Evolutionary conservation across 1,139 yeast species (phyloP).

Genomic region (Saccharomyces hybrid): DNA sequence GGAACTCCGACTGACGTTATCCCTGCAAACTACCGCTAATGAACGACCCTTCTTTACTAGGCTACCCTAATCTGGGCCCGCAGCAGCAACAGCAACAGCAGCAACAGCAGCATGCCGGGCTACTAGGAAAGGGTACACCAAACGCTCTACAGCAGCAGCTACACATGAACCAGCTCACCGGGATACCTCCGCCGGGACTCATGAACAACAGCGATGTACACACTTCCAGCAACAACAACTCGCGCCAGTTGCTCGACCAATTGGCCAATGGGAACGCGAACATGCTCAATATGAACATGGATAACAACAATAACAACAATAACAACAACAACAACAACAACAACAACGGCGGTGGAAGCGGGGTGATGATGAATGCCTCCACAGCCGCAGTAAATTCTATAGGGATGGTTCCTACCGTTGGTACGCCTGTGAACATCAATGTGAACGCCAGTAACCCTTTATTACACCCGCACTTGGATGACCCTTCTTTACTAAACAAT

Average conservation of each 20-base stretch:
- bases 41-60: constrained; percentile 13
- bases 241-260: constrained; percentile 17
- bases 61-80: constrained; percentile 7
- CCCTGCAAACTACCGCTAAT: constrained; percentile 4
- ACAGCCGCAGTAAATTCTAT: constrained; percentile 1
- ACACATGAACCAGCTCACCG: constrained; percentile 5
- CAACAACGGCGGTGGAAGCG: constrained; percentile 5
- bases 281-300: constrained; percentile 1
- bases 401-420: constrained; percentile 1
- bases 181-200: constrained; percentile 16
- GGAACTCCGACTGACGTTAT: background rate
- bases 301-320: constrained; percentile 4
- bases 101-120: constrained; percentile 7
- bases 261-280: constrained; percentile 7
- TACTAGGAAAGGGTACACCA: constrained; percentile 15
- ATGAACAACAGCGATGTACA: constrained; percentile 4
- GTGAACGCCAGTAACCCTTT: constrained; percentile 31
- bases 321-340: constrained; percentile 4
- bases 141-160: constrained; percentile 12
- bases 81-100: constrained; percentile 11
- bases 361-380: background rate
- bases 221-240: constrained; percentile 4
- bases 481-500: constrained; percentile 39
- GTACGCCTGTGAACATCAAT: constrained; percentile 6
- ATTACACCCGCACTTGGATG: constrained; percentile 41